Evolutionary conservation across 345 rosid genomes (phyloP).

Genomic region (Boechera retrofracta): DNA sequence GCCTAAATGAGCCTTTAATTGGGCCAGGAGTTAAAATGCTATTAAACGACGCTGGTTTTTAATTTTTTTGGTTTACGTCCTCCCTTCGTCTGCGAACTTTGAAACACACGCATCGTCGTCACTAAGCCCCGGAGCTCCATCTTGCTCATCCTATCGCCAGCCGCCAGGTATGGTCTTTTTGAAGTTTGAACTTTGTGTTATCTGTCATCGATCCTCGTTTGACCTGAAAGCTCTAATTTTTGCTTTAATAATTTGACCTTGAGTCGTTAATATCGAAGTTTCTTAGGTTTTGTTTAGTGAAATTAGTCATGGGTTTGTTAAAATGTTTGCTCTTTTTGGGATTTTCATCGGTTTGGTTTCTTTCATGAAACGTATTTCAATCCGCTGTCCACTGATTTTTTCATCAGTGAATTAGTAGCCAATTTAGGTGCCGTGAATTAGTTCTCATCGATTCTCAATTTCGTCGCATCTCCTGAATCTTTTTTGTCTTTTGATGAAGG

Average conservation of each 20-base stretch:
- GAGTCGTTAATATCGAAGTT: constrained; percentile 13
- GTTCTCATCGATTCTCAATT: constrained; percentile 6
- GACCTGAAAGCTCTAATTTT: not conserved
- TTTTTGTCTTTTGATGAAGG: not conserved
- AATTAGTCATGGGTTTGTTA: not conserved
- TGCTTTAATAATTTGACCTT: not conserved
- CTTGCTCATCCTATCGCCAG: constrained; percentile 30
- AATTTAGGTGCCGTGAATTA: not conserved
- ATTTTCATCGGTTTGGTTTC: not conserved
- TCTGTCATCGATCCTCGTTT: not conserved
- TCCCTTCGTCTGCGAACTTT: constrained; percentile 2
- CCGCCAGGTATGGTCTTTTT: constrained; percentile 14
- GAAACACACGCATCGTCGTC: constrained; percentile 22
- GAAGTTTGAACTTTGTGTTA: not conserved
- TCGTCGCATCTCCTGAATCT: not conserved
- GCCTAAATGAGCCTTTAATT: constrained; percentile 17
- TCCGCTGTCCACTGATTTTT: not conserved
- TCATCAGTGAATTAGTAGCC: not conserved
- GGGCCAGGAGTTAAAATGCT: not conserved
- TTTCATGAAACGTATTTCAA: not conserved
- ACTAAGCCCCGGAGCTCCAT: constrained; percentile 37
- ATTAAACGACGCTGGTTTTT: not conserved
- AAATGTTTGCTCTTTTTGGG: not conserved
- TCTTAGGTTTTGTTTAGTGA: constrained; percentile 19
- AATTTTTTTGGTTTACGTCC: not conserved